Evolutionary conservation across 768 basidiomycete genomes (phyloP).

Genomic region (Cytidiella melzeri): DNA sequence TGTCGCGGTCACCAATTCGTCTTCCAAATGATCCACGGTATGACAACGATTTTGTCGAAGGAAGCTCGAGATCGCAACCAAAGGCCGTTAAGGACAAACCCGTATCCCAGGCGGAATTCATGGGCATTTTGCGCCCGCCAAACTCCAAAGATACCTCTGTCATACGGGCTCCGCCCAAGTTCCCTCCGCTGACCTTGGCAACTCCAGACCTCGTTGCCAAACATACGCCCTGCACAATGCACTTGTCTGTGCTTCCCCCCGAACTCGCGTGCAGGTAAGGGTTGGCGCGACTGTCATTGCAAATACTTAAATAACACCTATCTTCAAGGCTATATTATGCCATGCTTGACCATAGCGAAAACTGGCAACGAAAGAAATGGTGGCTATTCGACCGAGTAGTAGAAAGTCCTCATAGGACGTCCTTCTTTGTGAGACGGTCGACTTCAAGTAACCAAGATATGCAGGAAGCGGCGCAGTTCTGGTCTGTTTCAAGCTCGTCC

Average conservation of each 20-base stretch:
- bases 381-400: slow-evolving; percentile 79
- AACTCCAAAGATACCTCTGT: slow-evolving; percentile 30
- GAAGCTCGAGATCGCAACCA: not conserved
- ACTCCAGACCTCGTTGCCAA: slow-evolving; percentile 58
- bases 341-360: slow-evolving; percentile 54
- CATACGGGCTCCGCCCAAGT: slow-evolving; percentile 31
- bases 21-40: no score
- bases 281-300: not conserved
- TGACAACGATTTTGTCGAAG: not conserved
- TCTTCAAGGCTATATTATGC: slow-evolving; percentile 53
- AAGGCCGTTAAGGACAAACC: slow-evolving; percentile 24
- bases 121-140: slow-evolving; percentile 51
- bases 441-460: slow-evolving; percentile 37
- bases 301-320: not conserved
- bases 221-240: slow-evolving; percentile 73
- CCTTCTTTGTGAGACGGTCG: slow-evolving; percentile 57
- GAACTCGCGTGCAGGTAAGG: slow-evolving; percentile 55
- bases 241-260: slow-evolving; percentile 60
- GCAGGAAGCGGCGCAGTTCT: slow-evolving; percentile 71
- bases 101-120: slow-evolving; percentile 36
- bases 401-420: slow-evolving; percentile 79
- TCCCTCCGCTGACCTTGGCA: slow-evolving; percentile 55
- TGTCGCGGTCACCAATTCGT: not conserved
- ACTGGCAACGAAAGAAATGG: slow-evolving; percentile 76
- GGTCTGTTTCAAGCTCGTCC: slow-evolving; percentile 35